Evolutionary conservation across 2,329 filamentous ascomycete genomes (phyloP), one percentile per base, ranked within the genome.

Genomic region (Westerdykella sp.): DNA sequence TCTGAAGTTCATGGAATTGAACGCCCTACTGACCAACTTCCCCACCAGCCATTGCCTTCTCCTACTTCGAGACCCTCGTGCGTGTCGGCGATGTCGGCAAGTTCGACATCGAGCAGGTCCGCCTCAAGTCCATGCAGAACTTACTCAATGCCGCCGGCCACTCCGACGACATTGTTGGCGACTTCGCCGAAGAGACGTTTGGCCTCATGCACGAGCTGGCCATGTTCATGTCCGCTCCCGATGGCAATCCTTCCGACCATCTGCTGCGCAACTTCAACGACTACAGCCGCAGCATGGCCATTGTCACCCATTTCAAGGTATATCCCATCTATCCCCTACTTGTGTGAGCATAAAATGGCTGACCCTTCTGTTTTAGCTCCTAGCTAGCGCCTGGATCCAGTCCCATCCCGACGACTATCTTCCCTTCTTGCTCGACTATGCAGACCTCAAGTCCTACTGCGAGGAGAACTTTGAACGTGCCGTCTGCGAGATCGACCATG

Each of bases 61-160:
- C 83, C 51, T 97, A 96, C 68, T 95, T 94, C 62, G 93, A 98
- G 69, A 84, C 81, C 37, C 76, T 97, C 42, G 74, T 91, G 56
- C 79, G 80, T 50, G 71, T 78, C 37, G 81, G 80, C 54, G 81
- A 88, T 62, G 71, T 73, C 44, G 71, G 72, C 49, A 79, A 81
- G 53, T 73, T 94, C 45, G 74, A 82, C 30, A 77, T 77, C 52
- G 91, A 97, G 68, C 73, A 81, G 44, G 75, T 77, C 18, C 83
- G 91, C 30, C 75, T 97, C 42, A 79, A 76, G 47, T 82, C 78
- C 22, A 73, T 95, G 53, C 84, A 81, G 60, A 78, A 81, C 48
- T 76, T 86, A 48, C 76, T 96, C 50, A 76, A 80, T 50, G 78
- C 75, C 23, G 78, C 84, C 23, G 86, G 85, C 38, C 84, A 87